Conservation (phyloP, 257 asterid species). For the Fraxinus quadrangulata region DNA sequence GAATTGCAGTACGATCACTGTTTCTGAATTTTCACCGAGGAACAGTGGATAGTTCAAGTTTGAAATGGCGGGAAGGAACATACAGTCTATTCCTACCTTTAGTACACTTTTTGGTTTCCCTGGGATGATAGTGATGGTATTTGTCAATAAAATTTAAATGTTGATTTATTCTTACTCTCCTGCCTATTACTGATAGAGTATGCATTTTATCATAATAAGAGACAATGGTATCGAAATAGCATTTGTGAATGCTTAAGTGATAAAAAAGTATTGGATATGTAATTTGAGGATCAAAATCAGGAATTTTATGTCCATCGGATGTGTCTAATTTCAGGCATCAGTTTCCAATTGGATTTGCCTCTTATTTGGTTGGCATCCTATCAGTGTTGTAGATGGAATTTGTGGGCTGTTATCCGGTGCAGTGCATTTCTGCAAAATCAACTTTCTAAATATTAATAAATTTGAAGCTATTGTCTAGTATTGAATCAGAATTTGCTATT, state of each 20-base stretch:
- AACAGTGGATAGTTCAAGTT: background rate
- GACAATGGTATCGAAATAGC: background rate
- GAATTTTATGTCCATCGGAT: background rate
- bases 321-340: constrained; percentile 1
- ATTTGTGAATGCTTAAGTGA: background rate
- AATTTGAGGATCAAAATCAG: background rate
- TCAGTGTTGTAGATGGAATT: background rate
- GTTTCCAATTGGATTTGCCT: background rate
- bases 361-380: background rate
- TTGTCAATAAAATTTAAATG: background rate
- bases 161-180: background rate
- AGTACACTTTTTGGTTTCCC: too few species aligned
- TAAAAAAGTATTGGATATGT: background rate
- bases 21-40: background rate
- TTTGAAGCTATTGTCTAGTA: background rate
- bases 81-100: too few species aligned
- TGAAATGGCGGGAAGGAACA: too few species aligned
- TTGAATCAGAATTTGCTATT: background rate
- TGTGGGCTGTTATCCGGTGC: background rate
- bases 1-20: background rate
- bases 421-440: background rate
- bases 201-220: background rate
- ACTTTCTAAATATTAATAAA: background rate
- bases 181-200: background rate
- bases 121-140: background rate